Evolutionary conservation across 78 protist genomes (phyloP).

Genomic region (Speleostelium caveatum): DNA sequence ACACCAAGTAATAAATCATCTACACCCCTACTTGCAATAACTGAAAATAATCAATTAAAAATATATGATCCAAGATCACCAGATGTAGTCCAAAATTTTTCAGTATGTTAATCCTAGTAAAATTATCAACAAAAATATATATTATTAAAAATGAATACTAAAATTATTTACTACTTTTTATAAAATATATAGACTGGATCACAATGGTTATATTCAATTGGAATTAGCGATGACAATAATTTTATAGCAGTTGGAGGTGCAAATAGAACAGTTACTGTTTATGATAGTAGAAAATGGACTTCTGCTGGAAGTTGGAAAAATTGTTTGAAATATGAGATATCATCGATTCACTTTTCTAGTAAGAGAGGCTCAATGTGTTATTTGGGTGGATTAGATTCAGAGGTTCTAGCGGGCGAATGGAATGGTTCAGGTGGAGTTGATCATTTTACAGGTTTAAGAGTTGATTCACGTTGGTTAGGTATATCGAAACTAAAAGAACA

Average conservation of each 20-base stretch:
- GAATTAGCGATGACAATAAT: not conserved
- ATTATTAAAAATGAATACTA: not conserved
- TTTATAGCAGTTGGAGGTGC: slow-evolving; percentile 71
- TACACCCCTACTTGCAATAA: slow-evolving; percentile 23
- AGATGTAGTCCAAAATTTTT: slow-evolving; percentile 47
- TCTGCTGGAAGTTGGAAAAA: slow-evolving; percentile 53
- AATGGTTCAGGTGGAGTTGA: slow-evolving; percentile 50
- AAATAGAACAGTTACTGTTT: slow-evolving; percentile 36
- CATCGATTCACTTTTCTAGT: slow-evolving; percentile 33
- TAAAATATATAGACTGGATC: slow-evolving; percentile 12
- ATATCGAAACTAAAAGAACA: slow-evolving; percentile 35
- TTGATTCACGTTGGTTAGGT: slow-evolving; percentile 74
- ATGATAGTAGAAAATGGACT: slow-evolving; percentile 46
- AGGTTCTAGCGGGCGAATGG: slow-evolving; percentile 72
- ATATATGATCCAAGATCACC: slow-evolving; percentile 32
- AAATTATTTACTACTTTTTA: not conserved
- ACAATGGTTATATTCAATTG: slow-evolving; percentile 13
- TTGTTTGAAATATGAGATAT: slow-evolving; percentile 70
- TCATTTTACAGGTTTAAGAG: slow-evolving; percentile 68
- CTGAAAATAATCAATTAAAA: slow-evolving; percentile 68
- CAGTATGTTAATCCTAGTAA: not conserved
- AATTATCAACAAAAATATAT: not conserved
- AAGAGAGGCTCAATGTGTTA: slow-evolving; percentile 6
- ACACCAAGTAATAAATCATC: not conserved
- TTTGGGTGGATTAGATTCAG: slow-evolving; percentile 74